Evolutionary conservation across 768 basidiomycete genomes (phyloP).

Genomic region (Daedaleopsis nitida): DNA sequence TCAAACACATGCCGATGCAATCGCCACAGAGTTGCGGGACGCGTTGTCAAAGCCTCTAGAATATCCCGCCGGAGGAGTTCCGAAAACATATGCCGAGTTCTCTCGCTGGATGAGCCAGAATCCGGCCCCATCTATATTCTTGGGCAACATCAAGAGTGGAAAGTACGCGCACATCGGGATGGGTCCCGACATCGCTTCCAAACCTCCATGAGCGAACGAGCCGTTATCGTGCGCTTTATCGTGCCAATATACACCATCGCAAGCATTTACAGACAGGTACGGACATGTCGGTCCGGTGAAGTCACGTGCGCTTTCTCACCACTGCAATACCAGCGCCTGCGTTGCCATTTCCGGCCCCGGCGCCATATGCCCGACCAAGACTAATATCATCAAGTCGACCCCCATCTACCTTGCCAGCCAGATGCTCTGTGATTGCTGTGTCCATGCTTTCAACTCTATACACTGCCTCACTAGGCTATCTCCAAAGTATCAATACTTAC

Average conservation of each 20-base stretch:
- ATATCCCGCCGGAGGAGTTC: not conserved
- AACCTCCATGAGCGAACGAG: not conserved
- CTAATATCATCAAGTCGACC: no score
- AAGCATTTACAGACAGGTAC: not conserved
- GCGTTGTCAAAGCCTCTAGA: not conserved
- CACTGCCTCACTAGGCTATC: no score
- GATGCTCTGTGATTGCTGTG: no score
- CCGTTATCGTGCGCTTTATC: not conserved
- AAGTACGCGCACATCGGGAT: not conserved
- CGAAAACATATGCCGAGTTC: conserved; percentile 2
- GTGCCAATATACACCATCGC: not conserved
- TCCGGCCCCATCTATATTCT: not conserved
- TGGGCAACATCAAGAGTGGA: not conserved
- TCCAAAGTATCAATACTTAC: no score
- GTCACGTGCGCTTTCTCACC: not conserved
- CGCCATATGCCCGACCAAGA: no score
- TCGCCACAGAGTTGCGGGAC: not conserved
- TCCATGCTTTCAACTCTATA: no score
- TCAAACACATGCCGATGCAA: not conserved
- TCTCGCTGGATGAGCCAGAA: conserved; percentile 6
- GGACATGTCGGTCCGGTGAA: not conserved
- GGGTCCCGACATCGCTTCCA: not conserved
- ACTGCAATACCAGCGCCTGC: not conserved
- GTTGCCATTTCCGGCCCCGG: no score
- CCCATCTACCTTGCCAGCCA: no score